phyloP scores from a whole-genome alignment of 352 stramenopile species.

The Phytophthora idaei region DNA sequence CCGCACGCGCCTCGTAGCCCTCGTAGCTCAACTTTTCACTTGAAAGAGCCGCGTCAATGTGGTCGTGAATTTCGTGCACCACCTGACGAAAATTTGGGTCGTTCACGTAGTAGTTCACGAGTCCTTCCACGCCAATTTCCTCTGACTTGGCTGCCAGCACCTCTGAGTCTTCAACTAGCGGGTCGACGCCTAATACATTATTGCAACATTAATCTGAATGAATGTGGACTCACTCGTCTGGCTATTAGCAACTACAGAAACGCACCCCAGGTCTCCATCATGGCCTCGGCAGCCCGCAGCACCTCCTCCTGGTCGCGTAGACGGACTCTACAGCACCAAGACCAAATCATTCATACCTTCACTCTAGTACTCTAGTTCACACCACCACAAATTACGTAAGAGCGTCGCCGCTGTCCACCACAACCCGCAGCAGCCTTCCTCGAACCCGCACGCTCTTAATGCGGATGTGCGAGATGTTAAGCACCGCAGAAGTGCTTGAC shows the following conservation, averaged over 20 bases:
- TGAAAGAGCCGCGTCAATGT: constrained; percentile 33
- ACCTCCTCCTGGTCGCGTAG: constrained; percentile 27
- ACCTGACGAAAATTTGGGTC: constrained; percentile 40
- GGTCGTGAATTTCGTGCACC: constrained; percentile 45
- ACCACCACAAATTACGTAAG: constrained; percentile 35
- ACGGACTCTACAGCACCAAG: constrained; percentile 34
- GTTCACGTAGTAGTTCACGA: constrained; percentile 40
- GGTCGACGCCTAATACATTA: constrained; percentile 40
- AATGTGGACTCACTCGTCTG: too few relatives aligned
- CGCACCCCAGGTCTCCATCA: constrained; percentile 58
- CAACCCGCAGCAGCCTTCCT: constrained; percentile 37
- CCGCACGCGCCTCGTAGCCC: neutral
- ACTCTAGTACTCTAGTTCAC: neutral
- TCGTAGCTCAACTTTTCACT: constrained; percentile 4
- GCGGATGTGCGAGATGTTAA: constrained; percentile 19
- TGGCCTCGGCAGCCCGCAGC: constrained; percentile 36
- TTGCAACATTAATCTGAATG: neutral
- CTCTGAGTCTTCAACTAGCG: constrained; percentile 40
- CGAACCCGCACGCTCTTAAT: constrained; percentile 45
- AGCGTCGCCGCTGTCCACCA: constrained; percentile 15
- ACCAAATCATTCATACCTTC: neutral
- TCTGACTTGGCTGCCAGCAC: constrained; percentile 1
- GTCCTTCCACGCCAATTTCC: constrained; percentile 20
- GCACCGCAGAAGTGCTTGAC: constrained; percentile 11
- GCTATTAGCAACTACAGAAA: neutral